Percentiles rank a stretch among this genome's conserved stretches.
Evolutionary conservation across 805 yeast genomes (phyloP).

Genomic region (Zygoascus tannicola): DNA sequence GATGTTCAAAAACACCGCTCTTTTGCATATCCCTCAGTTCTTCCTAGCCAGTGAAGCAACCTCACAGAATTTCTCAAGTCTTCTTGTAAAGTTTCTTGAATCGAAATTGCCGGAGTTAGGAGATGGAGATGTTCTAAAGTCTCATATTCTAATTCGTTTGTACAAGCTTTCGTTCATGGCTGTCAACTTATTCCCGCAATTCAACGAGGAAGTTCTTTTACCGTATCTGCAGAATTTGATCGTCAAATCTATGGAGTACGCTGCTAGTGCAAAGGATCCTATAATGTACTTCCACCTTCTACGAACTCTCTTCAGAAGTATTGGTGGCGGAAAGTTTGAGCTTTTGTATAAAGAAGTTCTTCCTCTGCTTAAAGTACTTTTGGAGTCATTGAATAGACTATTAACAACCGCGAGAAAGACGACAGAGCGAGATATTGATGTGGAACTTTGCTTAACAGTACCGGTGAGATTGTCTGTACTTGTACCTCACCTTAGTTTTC

Average conservation of each 20-base stretch:
- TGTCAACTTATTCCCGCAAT: conserved; percentile 75
- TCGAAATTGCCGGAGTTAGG: conserved; percentile 71
- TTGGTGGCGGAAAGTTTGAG: conserved; percentile 96
- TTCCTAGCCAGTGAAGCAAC: conserved; percentile 92
- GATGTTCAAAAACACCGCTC: conserved; percentile 73
- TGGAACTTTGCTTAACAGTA: conserved; percentile 88
- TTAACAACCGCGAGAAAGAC: conserved; percentile 76
- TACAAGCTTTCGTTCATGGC: conserved; percentile 95
- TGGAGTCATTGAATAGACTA: conserved; percentile 78
- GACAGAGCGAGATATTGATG: conserved; percentile 88
- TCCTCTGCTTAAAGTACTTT: conserved; percentile 77
- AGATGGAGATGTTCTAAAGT: conserved; percentile 61
- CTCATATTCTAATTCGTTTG: conserved; percentile 73
- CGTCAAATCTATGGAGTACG: conserved; percentile 62
- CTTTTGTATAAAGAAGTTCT: conserved; percentile 83
- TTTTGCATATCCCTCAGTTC: conserved; percentile 86
- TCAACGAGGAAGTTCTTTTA: conserved; percentile 77
- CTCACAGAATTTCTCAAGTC: conserved; percentile 82
- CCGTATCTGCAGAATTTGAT: conserved; percentile 84
- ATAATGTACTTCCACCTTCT: conserved; percentile 80
- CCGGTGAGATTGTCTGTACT: conserved; percentile 90
- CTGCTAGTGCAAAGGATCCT: conserved; percentile 86
- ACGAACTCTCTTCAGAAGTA: conserved; percentile 82
- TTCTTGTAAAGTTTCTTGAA: conserved; percentile 66
- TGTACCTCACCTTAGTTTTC: conserved; percentile 81